phyloP scores from a whole-genome alignment of 306 rosid species.

The Sesbania bispinosa region DNA sequence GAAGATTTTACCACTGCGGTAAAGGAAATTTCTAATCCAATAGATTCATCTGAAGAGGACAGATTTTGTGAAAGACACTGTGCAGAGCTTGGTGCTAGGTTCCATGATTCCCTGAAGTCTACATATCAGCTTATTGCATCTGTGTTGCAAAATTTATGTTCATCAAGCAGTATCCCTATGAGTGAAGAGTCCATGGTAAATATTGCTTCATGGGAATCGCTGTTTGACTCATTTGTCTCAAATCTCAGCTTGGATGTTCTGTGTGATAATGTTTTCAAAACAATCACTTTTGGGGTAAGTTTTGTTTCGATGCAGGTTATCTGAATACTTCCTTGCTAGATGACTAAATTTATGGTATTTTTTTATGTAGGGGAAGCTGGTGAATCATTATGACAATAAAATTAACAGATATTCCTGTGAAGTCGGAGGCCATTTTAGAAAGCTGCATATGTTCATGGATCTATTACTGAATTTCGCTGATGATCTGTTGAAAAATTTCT shows the following conservation, averaged over 20 bases:
- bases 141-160: conserved; percentile 43
- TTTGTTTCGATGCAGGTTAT: not conserved
- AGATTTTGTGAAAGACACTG: not conserved
- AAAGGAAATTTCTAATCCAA: conserved; percentile 12
- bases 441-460: conserved; percentile 42
- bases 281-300: conserved; percentile 63
- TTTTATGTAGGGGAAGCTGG: conserved; percentile 52
- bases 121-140: conserved; percentile 46
- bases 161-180: conserved; percentile 24
- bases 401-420: conserved; percentile 5
- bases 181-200: conserved; percentile 41
- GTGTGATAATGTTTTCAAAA: conserved; percentile 45
- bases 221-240: conserved; percentile 41
- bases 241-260: conserved; percentile 52
- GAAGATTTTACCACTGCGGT: conserved; percentile 43
- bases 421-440: conserved; percentile 47
- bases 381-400: conserved; percentile 35
- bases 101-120: conserved; percentile 42
- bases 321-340: not conserved
- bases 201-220: conserved; percentile 51
- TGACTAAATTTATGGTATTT: conserved; percentile 17
- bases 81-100: conserved; percentile 31
- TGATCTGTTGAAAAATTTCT: conserved; percentile 58
- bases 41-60: conserved; percentile 19
- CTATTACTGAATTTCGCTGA: conserved; percentile 53